A percentile compares a stretch with the other conserved stretches of the same genome.
phyloP scores from a whole-genome alignment of 768 basidiomycete species.

The Pleurotus ostreatus region DNA sequence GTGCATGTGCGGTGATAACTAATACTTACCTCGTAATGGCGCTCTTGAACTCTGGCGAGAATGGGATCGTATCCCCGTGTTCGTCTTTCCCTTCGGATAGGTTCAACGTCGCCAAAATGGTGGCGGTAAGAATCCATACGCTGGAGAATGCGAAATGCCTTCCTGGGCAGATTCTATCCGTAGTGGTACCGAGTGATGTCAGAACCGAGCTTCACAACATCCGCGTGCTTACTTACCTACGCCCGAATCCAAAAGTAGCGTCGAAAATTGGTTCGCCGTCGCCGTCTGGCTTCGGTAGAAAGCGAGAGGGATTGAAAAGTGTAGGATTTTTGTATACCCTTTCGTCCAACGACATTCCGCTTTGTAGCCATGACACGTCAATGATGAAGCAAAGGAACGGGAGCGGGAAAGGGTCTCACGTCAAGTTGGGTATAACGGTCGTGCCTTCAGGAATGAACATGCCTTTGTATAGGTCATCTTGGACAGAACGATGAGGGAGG shows the following conservation, averaged over 20 bases:
- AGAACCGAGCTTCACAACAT: slow-evolving; percentile 1
- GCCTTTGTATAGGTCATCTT: slow-evolving; percentile 9
- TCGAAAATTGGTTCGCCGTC: slow-evolving; percentile 39
- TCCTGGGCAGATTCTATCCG: slow-evolving; percentile 47
- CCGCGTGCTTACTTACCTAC: slow-evolving; percentile 31
- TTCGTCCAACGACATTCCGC: slow-evolving; percentile 22
- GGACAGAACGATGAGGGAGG: neutral
- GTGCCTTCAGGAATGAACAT: slow-evolving; percentile 30
- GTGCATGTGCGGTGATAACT: too few relatives aligned
- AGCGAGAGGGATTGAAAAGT: slow-evolving; percentile 46
- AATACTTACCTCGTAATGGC: neutral
- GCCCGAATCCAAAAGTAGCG: slow-evolving; percentile 50
- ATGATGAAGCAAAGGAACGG: neutral
- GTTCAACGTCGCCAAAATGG: slow-evolving; percentile 40
- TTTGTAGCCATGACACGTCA: neutral
- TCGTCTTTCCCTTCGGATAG: slow-evolving; percentile 38
- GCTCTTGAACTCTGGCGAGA: neutral
- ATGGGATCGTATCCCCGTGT: slow-evolving; percentile 29
- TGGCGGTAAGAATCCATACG: slow-evolving; percentile 41
- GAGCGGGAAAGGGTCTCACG: slow-evolving; percentile 15
- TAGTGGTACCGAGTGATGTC: neutral
- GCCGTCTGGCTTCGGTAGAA: slow-evolving; percentile 26
- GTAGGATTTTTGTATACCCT: slow-evolving; percentile 34
- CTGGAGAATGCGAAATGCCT: slow-evolving; percentile 44
- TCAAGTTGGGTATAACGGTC: slow-evolving; percentile 27